phyloP scores from a whole-genome alignment of 1,284 basidiomycete species.

The Ganoderma sinense region DNA sequence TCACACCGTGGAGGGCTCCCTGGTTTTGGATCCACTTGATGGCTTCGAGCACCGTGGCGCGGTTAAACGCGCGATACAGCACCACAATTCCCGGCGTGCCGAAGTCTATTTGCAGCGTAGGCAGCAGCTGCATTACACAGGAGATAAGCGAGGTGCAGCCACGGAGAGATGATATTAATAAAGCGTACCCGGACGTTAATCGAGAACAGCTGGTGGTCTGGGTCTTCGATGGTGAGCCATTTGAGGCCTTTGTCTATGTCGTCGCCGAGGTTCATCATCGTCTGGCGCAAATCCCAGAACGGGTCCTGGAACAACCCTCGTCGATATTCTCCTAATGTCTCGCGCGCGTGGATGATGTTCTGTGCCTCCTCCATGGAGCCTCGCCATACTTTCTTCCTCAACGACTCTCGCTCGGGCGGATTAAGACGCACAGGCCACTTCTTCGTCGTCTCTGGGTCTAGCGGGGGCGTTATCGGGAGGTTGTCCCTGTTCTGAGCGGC shows the following conservation, averaged over 20 bases:
- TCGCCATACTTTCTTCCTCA: not conserved
- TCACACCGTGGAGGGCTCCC: constrained; percentile 32
- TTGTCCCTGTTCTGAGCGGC: constrained; percentile 28
- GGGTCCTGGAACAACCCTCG: constrained; percentile 36
- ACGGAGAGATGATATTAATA: constrained; percentile 19
- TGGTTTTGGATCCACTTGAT: constrained; percentile 27
- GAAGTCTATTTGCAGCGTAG: constrained; percentile 37
- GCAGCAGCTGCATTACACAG: constrained; percentile 36
- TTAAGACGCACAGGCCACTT: not conserved
- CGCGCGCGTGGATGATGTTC: not conserved
- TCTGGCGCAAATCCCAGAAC: constrained; percentile 47
- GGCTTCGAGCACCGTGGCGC: not conserved
- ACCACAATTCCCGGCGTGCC: constrained; percentile 43
- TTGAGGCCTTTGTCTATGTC: constrained; percentile 35
- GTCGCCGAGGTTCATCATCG: constrained; percentile 41
- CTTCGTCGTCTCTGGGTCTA: not conserved
- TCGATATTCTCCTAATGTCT: not conserved
- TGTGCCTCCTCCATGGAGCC: not conserved
- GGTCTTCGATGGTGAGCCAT: constrained; percentile 39
- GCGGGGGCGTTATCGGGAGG: not conserved
- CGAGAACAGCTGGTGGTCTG: constrained; percentile 30
- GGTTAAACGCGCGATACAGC: constrained; percentile 35
- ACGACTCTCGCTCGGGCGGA: not conserved
- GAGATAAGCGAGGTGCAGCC: not conserved
- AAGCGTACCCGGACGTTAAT: constrained; percentile 40